Base-by-base conservation (phyloP, 1,139 yeast genomes). In the Yamadazyma atmosphaerica region DNA sequence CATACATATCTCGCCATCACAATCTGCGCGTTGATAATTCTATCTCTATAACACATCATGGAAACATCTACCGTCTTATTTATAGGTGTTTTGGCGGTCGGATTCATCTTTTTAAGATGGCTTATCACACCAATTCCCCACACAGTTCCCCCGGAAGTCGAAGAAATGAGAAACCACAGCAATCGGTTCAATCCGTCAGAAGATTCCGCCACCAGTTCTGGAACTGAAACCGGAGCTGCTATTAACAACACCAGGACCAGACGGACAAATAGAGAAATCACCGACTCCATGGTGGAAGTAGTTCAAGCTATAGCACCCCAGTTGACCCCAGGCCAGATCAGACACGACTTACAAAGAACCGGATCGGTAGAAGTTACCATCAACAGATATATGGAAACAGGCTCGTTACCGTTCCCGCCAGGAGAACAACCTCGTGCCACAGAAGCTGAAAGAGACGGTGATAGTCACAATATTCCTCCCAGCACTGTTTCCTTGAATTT, bases 251-350 rank as follows among this genome's bases (percentile, higher is more conserved):
- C 34, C 34, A 22, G 31, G 9, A 23, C 22, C 15, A 38, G 45
- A 25, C 18, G 43, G 13, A 8, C 17, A 4, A 65, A 77, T 39
- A 77, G 95, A 39, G 73, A 68, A 2, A 85, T 86, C n/a, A 84
- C 88, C 3, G 76, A 72, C 9, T 81, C 78, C 45, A 90, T 90
- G 98, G 72, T 90, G 35, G 94, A 86, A 48, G 83, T 86, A 1
- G 97, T 90, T 1, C 87, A 82, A 50, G 79, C 89, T 19, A 71
- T 90, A 45, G 96, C 89, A 0, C 97, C 98, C 1, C 71, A 72
- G 24, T 65, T 87, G 35, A 69, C 86, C 0, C 73, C 64, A 7
- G 86, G 76, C n/a, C 95, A 86, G 57, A 87, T 90, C 44, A 67
- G 77, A 43, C 65, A 70, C 44, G 87, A 81, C 52, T 64, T 78